Conservation (phyloP, 2,329 filamentous ascomycete species). For the Calonectria naviculata region DNA sequence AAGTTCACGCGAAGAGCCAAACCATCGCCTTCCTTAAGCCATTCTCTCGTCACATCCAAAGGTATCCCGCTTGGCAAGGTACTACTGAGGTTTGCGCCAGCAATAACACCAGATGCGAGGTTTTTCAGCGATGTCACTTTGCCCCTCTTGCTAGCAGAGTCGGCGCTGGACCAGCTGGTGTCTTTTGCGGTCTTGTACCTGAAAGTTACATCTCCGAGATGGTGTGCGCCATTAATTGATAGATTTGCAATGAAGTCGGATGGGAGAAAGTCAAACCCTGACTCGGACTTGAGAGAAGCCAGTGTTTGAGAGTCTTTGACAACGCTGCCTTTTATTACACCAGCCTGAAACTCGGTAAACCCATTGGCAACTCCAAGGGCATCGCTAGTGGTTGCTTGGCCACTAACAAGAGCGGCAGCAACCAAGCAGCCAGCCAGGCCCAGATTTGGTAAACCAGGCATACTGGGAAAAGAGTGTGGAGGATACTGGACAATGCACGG, state of each 20-base stretch:
- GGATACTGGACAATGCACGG: neutral
- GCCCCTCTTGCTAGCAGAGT: neutral
- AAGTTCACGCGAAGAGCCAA: constrained; percentile 63
- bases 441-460: neutral
- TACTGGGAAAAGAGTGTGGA: neutral
- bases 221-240: neutral
- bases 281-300: neutral
- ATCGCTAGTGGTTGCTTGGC: neutral
- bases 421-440: neutral
- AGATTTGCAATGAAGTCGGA: neutral
- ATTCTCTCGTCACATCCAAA: constrained; percentile 62
- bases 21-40: constrained; percentile 59
- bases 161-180: neutral
- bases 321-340: neutral
- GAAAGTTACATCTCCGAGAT: neutral
- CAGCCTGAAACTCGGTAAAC: neutral
- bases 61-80: constrained; percentile 29
- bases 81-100: neutral
- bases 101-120: neutral
- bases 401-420: neutral
- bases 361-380: neutral
- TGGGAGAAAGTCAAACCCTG: neutral
- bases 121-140: neutral
- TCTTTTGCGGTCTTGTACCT: neutral
- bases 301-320: neutral